Conservation (phyloP, 2,329 filamentous ascomycete species). For the Botrytis tulipae region DNA sequence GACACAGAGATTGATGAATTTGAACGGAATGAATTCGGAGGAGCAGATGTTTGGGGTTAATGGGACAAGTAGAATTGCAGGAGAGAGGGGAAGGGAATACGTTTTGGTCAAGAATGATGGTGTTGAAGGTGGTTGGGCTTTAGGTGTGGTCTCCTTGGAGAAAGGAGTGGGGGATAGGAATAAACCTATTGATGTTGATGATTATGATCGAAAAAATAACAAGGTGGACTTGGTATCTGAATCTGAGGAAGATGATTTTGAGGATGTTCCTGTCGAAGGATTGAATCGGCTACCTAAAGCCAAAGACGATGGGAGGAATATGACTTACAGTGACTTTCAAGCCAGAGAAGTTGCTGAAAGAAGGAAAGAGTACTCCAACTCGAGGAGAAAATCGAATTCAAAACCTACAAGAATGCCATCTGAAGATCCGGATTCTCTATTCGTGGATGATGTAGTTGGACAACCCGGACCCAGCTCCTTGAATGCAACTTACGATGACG, state of each 20-base stretch:
- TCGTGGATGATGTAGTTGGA: constrained; percentile 31
- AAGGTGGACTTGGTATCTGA: constrained; percentile 57
- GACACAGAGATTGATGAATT: constrained; percentile 90
- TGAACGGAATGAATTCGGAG: constrained; percentile 83
- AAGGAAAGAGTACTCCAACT: constrained; percentile 28
- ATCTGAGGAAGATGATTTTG: constrained; percentile 54
- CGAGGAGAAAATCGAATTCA: constrained; percentile 22
- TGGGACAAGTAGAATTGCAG: constrained; percentile 65
- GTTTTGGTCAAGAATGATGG: constrained; percentile 94
- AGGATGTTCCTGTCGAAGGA: constrained; percentile 41
- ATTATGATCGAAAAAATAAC: constrained; percentile 53
- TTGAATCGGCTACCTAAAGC: constrained; percentile 39
- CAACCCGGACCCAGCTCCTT: constrained; percentile 21
- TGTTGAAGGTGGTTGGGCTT: constrained; percentile 90
- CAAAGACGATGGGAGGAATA: constrained; percentile 24
- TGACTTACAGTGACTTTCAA: constrained; percentile 33
- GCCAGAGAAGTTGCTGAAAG: constrained; percentile 34
- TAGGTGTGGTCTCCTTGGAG: constrained; percentile 87
- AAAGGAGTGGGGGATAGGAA: constrained; percentile 76
- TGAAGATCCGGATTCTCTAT: constrained; percentile 34
- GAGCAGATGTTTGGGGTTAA: constrained; percentile 62
- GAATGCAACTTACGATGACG: constrained; percentile 9
- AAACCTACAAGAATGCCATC: constrained; percentile 23
- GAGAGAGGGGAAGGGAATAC: constrained; percentile 90
- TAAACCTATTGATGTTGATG: constrained; percentile 91